phyloP scores from a whole-genome alignment of 768 basidiomycete species.

The Tulasnella sp. region DNA sequence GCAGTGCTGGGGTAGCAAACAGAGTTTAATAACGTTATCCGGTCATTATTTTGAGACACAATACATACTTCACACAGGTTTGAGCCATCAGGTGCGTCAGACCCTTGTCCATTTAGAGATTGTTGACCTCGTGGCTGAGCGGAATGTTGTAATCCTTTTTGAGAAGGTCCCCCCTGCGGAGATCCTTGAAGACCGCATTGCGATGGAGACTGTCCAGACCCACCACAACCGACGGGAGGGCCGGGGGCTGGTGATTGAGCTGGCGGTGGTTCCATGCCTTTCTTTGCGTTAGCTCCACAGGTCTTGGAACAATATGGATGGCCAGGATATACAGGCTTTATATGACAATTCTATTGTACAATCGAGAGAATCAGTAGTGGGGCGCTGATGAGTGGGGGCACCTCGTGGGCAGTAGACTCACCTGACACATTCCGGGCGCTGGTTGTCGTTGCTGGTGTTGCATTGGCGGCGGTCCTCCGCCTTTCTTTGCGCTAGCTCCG shows the following conservation, averaged over 20 bases:
- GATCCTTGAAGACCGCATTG: not conserved
- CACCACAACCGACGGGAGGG: not conserved
- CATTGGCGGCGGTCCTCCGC: not conserved
- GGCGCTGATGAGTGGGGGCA: not conserved
- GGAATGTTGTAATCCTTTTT: not conserved
- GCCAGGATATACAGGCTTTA: not conserved
- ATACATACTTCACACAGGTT: too few species aligned
- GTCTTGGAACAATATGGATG: not conserved
- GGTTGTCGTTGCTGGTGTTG: not conserved
- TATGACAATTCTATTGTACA: not conserved
- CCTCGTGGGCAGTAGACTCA: not conserved
- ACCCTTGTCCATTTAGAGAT: too few species aligned
- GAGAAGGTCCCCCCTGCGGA: not conserved
- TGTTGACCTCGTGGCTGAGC: not conserved
- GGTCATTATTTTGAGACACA: too few species aligned
- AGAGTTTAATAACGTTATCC: too few species aligned
- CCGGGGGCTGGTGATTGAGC: not conserved
- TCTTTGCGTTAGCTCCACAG: not conserved
- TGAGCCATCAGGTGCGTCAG: too few species aligned
- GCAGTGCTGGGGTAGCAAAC: too few species aligned
- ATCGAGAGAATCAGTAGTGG: not conserved
- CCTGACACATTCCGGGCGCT: not conserved
- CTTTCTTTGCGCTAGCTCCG: not conserved
- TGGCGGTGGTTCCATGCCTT: not conserved
- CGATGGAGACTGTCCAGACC: not conserved